phyloP scores from a whole-genome alignment of 805 yeast genomes.

The Hanseniaspora mollemarum region DNA sequence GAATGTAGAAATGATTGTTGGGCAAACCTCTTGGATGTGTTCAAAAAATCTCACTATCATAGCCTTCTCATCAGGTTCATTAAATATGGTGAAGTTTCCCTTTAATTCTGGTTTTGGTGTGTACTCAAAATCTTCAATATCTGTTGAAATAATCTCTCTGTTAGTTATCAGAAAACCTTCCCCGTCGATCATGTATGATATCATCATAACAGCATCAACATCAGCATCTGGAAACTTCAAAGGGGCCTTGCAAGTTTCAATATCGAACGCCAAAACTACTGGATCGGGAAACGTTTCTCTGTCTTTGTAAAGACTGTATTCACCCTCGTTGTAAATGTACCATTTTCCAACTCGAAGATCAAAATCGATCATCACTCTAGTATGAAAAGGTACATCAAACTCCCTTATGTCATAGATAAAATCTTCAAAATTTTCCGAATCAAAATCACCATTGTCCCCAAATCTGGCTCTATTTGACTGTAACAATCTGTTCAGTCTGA shows the following conservation, averaged over 20 bases:
- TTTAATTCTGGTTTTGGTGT: constrained; percentile 95
- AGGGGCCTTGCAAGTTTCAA: constrained; percentile 94
- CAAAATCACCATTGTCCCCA: constrained; percentile 52
- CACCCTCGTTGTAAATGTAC: constrained; percentile 67
- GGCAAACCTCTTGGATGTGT: constrained; percentile 75
- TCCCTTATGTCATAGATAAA: constrained; percentile 72
- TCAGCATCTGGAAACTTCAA: constrained; percentile 88
- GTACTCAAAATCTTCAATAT: constrained; percentile 92
- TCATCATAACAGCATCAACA: constrained; percentile 94
- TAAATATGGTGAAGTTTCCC: constrained; percentile 79
- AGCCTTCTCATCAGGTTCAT: constrained; percentile 75
- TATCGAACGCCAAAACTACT: constrained; percentile 90
- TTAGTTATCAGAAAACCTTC: constrained; percentile 90
- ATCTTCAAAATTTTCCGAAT: constrained; percentile 35
- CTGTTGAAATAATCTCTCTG: constrained; percentile 85
- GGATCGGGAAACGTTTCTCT: constrained; percentile 95
- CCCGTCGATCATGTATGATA: constrained; percentile 97
- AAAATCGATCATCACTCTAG: constrained; percentile 85
- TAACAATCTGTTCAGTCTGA: constrained; percentile 51
- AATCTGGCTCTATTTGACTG: constrained; percentile 30
- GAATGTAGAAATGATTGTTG: constrained; percentile 95
- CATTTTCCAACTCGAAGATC: constrained; percentile 88
- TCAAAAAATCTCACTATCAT: constrained; percentile 70
- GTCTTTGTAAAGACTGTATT: constrained; percentile 45
- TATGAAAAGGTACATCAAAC: constrained; percentile 94